These are phyloP conservation scores for Cordia subcordata DNA, from an alignment of 257 asterid species.

Conservation along the genomic window DNA sequence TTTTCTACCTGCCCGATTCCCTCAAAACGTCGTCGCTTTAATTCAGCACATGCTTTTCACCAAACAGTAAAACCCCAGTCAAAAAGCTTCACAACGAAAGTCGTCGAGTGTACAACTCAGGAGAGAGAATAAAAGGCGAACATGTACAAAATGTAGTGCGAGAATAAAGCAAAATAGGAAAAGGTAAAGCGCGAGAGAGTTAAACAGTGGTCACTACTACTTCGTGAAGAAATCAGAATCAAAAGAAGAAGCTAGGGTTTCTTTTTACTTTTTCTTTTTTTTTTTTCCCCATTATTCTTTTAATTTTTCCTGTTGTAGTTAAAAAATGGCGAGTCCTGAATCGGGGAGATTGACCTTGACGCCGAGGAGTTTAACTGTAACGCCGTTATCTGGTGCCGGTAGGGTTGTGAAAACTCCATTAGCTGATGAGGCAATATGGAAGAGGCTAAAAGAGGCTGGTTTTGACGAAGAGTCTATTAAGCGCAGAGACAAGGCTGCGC, in stretches of 20 bases:
- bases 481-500: conserved; percentile 89
- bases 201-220: background rate
- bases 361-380: conserved; percentile 36
- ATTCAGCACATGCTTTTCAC: background rate
- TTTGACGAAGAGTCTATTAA: conserved; percentile 90
- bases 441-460: conserved; percentile 78
- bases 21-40: background rate
- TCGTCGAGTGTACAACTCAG: background rate
- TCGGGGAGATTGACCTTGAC: conserved; percentile 50
- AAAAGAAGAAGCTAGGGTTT: conserved; percentile 2
- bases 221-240: background rate
- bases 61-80: background rate
- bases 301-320: conserved; percentile 5
- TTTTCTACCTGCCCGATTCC: background rate
- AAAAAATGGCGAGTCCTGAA: conserved; percentile 46
- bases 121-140: background rate
- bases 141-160: background rate
- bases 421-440: conserved; percentile 77
- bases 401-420: conserved; percentile 68
- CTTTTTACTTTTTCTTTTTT: too few species aligned
- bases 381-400: conserved; percentile 33
- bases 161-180: background rate
- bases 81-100: background rate
- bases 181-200: background rate
- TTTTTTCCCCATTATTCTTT: too few species aligned